phyloP scores from a whole-genome alignment of 257 asterid genomes.

The Penstemon eatonii region DNA sequence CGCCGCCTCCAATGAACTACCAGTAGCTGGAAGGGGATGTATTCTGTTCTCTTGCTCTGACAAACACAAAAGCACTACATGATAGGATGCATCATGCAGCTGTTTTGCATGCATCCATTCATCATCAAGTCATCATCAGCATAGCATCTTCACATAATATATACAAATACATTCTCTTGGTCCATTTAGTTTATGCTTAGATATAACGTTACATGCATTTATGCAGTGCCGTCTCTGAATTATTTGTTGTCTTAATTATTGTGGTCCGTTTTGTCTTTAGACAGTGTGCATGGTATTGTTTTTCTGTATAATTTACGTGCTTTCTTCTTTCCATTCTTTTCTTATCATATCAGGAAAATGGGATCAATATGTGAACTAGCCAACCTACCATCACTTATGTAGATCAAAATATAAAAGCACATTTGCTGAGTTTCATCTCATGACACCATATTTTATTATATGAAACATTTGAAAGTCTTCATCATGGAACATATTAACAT shows the following conservation, averaged over 20 bases:
- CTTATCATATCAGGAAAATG: background rate
- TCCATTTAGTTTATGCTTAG: slow-evolving; percentile 31
- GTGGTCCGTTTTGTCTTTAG: slow-evolving; percentile 24
- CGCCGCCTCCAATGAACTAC: slow-evolving; percentile 64
- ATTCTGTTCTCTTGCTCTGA: slow-evolving; percentile 70
- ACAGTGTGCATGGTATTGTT: slow-evolving; percentile 32
- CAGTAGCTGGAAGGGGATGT: slow-evolving; percentile 89
- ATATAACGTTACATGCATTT: slow-evolving; percentile 52
- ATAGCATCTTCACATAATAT: slow-evolving; percentile 49
- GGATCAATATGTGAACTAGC: background rate
- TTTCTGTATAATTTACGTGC: slow-evolving; percentile 25
- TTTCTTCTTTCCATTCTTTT: slow-evolving; percentile 17
- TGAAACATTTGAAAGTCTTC: slow-evolving; percentile 7
- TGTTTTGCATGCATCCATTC: slow-evolving; percentile 83
- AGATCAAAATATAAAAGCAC: slow-evolving; percentile 1
- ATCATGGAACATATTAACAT: slow-evolving; percentile 13
- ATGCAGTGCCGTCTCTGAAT: slow-evolving; percentile 37
- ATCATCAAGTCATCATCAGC: slow-evolving; percentile 74
- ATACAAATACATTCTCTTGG: slow-evolving; percentile 40
- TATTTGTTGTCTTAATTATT: slow-evolving; percentile 25
- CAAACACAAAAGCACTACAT: slow-evolving; percentile 54
- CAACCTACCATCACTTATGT: background rate
- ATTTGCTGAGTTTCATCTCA: slow-evolving; percentile 20
- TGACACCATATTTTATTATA: slow-evolving; percentile 33
- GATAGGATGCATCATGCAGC: slow-evolving; percentile 94